Evolutionary conservation across 352 stramenopile genomes (phyloP).

Genomic region (Globisporangium irregulare): DNA sequence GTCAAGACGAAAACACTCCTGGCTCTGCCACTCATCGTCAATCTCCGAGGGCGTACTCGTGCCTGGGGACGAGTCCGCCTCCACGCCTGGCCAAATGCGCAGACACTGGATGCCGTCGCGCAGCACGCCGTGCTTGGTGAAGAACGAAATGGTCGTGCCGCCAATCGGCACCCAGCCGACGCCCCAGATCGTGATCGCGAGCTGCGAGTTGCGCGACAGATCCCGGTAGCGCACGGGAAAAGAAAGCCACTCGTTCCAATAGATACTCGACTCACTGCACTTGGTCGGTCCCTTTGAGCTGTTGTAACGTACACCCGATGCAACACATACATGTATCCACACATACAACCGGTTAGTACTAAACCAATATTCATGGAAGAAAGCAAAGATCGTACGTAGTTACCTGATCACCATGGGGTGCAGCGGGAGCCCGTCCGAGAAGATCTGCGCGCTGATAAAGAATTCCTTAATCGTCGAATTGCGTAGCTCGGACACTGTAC

Average conservation of each 20-base stretch:
- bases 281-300: slow-evolving; percentile 83
- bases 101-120: slow-evolving; percentile 87
- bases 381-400: neutral
- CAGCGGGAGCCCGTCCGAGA: slow-evolving; percentile 75
- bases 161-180: slow-evolving; percentile 80
- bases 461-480: slow-evolving; percentile 85
- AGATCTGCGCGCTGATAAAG: slow-evolving; percentile 88
- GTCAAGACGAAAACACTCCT: slow-evolving; percentile 81
- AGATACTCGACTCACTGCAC: slow-evolving; percentile 83
- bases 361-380: neutral
- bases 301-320: neutral
- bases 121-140: slow-evolving; percentile 82
- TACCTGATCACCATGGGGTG: slow-evolving; percentile 83
- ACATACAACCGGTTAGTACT: neutral
- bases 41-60: slow-evolving; percentile 71
- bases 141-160: slow-evolving; percentile 85
- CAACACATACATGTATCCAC: slow-evolving; percentile 1
- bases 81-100: slow-evolving; percentile 67
- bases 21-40: slow-evolving; percentile 63
- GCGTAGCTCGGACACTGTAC: slow-evolving; percentile 66
- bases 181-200: slow-evolving; percentile 85
- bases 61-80: slow-evolving; percentile 65
- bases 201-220: slow-evolving; percentile 77
- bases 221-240: slow-evolving; percentile 86
- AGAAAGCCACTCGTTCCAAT: slow-evolving; percentile 88